Percentiles rank a stretch among this genome's conserved stretches.
Evolutionary conservation across 2,329 filamentous ascomycete genomes (phyloP).

Genomic region (Ophiostoma novo-ulmi): DNA sequence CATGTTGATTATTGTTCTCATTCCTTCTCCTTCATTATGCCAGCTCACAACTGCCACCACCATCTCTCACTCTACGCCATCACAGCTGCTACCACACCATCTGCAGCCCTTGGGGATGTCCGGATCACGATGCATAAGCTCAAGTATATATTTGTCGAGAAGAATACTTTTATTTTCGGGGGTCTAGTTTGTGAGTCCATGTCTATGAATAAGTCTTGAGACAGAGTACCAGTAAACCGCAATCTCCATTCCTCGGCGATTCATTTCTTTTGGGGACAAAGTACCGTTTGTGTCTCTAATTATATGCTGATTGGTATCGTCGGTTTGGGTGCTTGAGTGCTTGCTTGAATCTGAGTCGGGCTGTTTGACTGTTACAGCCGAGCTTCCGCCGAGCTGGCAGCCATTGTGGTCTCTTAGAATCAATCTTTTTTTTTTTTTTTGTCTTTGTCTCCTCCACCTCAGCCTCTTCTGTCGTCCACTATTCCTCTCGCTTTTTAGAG

Average conservation of each 20-base stretch:
- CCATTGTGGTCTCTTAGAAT: background rate
- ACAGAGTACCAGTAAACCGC: background rate
- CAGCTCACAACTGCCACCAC: background rate
- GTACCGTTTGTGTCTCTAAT: background rate
- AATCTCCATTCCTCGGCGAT: slow-evolving; percentile 13
- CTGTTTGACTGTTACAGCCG: background rate
- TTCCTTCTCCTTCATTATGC: background rate
- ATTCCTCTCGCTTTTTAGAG: too few relatives aligned
- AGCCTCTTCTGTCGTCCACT: too few relatives aligned
- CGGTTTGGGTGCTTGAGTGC: background rate
- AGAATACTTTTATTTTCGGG: background rate
- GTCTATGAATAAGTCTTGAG: background rate
- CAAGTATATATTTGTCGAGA: too few relatives aligned
- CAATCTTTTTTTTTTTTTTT: background rate
- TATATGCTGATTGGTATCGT: background rate
- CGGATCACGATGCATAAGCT: slow-evolving; percentile 1
- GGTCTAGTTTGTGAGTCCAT: too few relatives aligned
- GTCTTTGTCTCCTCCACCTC: background rate
- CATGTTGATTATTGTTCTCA: too few relatives aligned
- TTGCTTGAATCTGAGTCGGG: too few relatives aligned
- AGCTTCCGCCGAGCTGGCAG: background rate
- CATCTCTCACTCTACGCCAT: background rate
- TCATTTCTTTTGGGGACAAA: background rate
- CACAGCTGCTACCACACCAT: background rate
- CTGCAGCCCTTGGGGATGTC: slow-evolving; percentile 9